Percentiles rank a stretch among this genome's conserved stretches.
Conservation (phyloP, 805 yeast genomes). For the Myxozyma sirexii region DNA sequence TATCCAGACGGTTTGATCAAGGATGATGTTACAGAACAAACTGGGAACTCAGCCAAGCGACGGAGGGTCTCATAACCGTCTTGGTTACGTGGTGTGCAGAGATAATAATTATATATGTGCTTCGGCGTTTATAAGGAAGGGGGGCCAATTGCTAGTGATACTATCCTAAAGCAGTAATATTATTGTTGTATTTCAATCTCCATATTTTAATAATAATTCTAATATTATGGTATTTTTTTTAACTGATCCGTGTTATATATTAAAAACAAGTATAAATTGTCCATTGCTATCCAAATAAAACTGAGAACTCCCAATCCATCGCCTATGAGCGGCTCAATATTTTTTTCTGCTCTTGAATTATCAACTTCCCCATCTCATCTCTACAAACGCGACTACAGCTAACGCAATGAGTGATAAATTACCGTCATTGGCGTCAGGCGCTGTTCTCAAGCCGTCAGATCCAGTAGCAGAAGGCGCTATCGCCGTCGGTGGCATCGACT, state of each 20-base stretch:
- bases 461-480: slow-evolving; percentile 82
- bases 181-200: neutral
- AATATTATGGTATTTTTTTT: no score
- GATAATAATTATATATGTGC: neutral
- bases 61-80: slow-evolving; percentile 3
- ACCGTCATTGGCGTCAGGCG: slow-evolving; percentile 69
- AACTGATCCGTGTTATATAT: no score
- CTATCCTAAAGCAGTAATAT: neutral
- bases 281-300: no score
- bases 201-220: neutral
- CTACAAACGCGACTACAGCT: no score
- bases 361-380: neutral
- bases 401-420: slow-evolving; percentile 11
- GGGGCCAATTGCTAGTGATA: neutral
- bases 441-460: slow-evolving; percentile 82
- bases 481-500: slow-evolving; percentile 86
- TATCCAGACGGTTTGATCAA: slow-evolving; percentile 10
- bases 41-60: slow-evolving; percentile 1
- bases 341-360: neutral
- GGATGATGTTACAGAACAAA: neutral
- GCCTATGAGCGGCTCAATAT: neutral
- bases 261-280: no score
- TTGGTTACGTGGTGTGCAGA: neutral
- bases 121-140: slow-evolving; percentile 4
- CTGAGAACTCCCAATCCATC: neutral